These are phyloP conservation scores for Gardenia jasminoides DNA, from an alignment of 257 asterid genomes.

Conservation along the genomic window DNA sequence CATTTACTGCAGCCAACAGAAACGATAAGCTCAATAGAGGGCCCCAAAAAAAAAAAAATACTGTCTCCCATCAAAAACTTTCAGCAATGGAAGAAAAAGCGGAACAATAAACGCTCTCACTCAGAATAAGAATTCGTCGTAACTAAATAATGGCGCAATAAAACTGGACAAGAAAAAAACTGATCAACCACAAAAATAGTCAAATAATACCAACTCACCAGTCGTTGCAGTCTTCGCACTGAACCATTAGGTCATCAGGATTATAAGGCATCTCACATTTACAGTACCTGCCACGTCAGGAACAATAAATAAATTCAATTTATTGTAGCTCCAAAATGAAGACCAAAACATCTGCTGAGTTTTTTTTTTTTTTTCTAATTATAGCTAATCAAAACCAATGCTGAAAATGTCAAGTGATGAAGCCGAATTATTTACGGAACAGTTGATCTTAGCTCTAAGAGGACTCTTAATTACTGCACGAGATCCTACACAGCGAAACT, in stretches of 20 bases:
- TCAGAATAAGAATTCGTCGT: not conserved
- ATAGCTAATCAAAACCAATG: too few species aligned
- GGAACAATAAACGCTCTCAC: not conserved
- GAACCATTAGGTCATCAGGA: conserved; percentile 97
- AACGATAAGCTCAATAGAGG: not conserved
- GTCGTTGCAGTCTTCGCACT: conserved; percentile 88
- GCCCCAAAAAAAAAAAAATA: not conserved
- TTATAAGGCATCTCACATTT: conserved; percentile 98
- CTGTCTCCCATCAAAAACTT: not conserved
- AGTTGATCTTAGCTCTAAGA: too few species aligned
- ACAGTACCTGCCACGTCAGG: conserved; percentile 58
- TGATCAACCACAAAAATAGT: conserved; percentile 16
- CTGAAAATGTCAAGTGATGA: not conserved
- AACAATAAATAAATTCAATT: not conserved
- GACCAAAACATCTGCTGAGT: not conserved
- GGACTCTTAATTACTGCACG: too few species aligned
- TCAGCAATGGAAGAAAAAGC: not conserved
- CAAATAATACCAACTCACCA: conserved; percentile 55
- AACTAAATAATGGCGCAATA: not conserved
- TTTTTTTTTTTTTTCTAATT: not conserved
- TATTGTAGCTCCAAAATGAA: not conserved
- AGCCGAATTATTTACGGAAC: not conserved
- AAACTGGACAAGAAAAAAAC: not conserved
- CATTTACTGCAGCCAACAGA: not conserved
- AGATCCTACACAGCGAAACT: too few species aligned